phyloP scores from a whole-genome alignment of 192 early-diverging fungal genomes.

The Umbelopsis sp. region DNA sequence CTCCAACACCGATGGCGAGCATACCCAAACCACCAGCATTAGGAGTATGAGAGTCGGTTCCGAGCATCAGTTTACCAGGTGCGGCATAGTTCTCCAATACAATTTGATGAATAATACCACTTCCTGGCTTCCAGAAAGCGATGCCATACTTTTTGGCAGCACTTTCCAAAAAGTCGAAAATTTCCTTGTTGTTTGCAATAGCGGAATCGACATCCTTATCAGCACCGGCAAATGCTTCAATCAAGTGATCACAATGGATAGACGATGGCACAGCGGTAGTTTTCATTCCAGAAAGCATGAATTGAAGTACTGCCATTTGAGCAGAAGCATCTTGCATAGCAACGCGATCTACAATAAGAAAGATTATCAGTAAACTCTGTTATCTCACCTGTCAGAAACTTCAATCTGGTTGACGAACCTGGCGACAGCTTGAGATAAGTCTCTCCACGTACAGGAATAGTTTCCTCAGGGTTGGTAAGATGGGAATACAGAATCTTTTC shows the following conservation, averaged over 20 bases:
- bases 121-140: constrained; percentile 95
- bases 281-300: constrained; percentile 95
- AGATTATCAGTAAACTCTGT: not conserved
- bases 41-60: constrained; percentile 86
- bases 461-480: constrained; percentile 67
- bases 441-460: constrained; percentile 74
- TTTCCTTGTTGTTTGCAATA: constrained; percentile 89
- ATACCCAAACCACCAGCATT: constrained; percentile 88
- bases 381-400: not conserved
- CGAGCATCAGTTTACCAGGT: constrained; percentile 96
- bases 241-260: constrained; percentile 99
- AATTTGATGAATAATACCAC: constrained; percentile 99
- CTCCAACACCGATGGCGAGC: constrained; percentile 98
- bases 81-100: constrained; percentile 99
- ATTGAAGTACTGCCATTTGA: constrained; percentile 97
- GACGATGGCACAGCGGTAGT: constrained; percentile 95
- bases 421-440: constrained; percentile 92
- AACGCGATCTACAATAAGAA: constrained; percentile 78
- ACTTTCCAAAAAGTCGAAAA: constrained; percentile 89
- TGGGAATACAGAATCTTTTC: constrained; percentile 98
- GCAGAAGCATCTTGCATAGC: constrained; percentile 96
- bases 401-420: constrained; percentile 45
- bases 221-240: constrained; percentile 90
- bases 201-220: constrained; percentile 83
- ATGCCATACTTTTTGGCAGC: constrained; percentile 92